phyloP scores from a whole-genome alignment of 164 flowering plant species.

The Saururus chinensis region DNA sequence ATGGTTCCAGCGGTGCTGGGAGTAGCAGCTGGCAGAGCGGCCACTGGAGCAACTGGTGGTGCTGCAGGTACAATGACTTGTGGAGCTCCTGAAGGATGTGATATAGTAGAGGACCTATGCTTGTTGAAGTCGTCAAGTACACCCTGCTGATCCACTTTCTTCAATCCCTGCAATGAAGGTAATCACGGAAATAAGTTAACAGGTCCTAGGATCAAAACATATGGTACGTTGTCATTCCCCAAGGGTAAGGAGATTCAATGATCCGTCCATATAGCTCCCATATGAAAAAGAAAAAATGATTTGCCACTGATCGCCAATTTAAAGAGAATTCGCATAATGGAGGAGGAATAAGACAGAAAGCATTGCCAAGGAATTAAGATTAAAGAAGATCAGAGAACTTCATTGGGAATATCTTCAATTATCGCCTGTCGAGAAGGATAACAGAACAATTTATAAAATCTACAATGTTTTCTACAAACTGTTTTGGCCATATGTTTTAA shows the following conservation, averaged over 20 bases:
- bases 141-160: slow-evolving; percentile 80
- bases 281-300: background rate
- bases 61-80: slow-evolving; percentile 20
- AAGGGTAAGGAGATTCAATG: background rate
- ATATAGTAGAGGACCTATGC: slow-evolving; percentile 43
- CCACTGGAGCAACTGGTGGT: slow-evolving; percentile 23
- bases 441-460: too few relatives aligned
- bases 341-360: too few relatives aligned
- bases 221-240: too few relatives aligned
- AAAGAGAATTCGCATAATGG: too few relatives aligned
- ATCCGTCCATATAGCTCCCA: background rate
- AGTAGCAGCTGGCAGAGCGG: slow-evolving; percentile 17
- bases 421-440: too few relatives aligned
- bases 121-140: slow-evolving; percentile 92
- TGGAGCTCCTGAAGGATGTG: slow-evolving; percentile 37
- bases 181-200: background rate
- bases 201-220: background rate
- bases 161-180: slow-evolving; percentile 54
- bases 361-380: too few relatives aligned
- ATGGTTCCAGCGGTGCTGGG: slow-evolving; percentile 29
- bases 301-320: background rate
- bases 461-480: too few relatives aligned
- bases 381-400: too few relatives aligned
- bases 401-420: too few relatives aligned
- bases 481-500: too few relatives aligned